phyloP scores from a whole-genome alignment of 352 stramenopile genomes.

The Phytopythium oedochilum region DNA sequence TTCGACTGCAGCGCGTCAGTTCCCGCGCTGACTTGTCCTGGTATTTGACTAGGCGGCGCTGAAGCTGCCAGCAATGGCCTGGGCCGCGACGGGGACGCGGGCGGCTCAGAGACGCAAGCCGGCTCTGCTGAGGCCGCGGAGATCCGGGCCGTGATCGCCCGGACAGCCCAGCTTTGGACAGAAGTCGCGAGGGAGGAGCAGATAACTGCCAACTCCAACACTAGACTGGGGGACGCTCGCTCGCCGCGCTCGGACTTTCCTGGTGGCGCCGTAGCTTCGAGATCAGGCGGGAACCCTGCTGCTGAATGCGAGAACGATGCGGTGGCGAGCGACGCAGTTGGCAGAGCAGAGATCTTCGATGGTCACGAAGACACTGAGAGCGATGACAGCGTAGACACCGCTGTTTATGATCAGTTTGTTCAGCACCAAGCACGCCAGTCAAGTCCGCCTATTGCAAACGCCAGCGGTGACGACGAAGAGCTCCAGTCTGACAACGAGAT shows the following conservation, averaged over 20 bases:
- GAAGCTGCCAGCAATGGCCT: background rate
- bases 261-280: no score
- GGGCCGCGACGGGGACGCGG: background rate
- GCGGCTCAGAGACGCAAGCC: background rate
- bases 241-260: background rate
- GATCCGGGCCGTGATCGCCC: slow-evolving; percentile 26
- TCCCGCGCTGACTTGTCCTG: background rate
- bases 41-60: background rate
- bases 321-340: background rate
- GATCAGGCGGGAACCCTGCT: background rate
- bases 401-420: background rate
- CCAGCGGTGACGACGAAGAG: background rate
- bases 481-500: background rate
- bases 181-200: slow-evolving; percentile 10
- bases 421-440: background rate
- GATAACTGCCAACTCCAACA: no score
- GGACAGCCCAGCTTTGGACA: slow-evolving; percentile 26
- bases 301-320: no score
- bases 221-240: no score
- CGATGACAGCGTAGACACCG: background rate
- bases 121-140: slow-evolving; percentile 14
- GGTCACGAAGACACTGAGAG: background rate
- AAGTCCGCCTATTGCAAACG: background rate
- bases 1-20: background rate
- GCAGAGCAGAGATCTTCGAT: background rate